Evolutionary conservation across 139 green algal genomes (phyloP).

Genomic region (Chlorella sp.): DNA sequence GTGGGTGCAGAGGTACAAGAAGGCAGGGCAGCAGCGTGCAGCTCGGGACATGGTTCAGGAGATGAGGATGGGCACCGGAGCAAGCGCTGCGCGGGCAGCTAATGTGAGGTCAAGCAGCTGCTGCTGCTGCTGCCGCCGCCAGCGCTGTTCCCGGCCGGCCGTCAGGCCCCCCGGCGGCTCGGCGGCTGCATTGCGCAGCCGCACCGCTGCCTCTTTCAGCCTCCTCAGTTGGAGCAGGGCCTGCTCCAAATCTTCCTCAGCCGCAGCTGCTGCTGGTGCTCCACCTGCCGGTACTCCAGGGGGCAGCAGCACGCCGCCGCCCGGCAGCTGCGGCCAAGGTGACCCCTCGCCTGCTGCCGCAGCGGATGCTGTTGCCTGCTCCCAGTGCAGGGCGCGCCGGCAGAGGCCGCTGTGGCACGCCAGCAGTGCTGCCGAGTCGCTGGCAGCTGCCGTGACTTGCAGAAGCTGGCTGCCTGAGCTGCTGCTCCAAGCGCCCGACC

Average conservation of each 20-base stretch:
- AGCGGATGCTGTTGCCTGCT: not conserved
- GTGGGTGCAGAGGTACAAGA: not conserved
- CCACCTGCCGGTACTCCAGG: not conserved
- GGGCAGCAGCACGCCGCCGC: not conserved
- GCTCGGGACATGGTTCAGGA: not conserved
- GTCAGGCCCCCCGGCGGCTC: too few relatives aligned
- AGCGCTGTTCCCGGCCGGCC: not conserved
- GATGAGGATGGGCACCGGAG: not conserved
- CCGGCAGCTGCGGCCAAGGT: not conserved
- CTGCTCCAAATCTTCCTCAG: not conserved
- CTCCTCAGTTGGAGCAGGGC: not conserved
- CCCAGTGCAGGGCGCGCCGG: not conserved
- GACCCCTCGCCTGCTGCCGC: not conserved
- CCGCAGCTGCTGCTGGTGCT: not conserved
- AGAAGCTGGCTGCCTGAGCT: not conserved
- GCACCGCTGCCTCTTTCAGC: not conserved
- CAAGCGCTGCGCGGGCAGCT: not conserved
- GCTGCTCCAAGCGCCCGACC: not conserved
- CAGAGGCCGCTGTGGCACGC: not conserved
- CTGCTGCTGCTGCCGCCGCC: not conserved
- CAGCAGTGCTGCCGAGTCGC: not conserved
- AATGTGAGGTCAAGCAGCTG: not conserved
- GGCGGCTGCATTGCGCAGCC: not conserved
- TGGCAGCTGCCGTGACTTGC: not conserved
- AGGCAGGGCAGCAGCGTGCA: not conserved